Evolutionary conservation across 2,329 filamentous ascomycete species (phyloP).

Genomic region (Aspergillus sp.): DNA sequence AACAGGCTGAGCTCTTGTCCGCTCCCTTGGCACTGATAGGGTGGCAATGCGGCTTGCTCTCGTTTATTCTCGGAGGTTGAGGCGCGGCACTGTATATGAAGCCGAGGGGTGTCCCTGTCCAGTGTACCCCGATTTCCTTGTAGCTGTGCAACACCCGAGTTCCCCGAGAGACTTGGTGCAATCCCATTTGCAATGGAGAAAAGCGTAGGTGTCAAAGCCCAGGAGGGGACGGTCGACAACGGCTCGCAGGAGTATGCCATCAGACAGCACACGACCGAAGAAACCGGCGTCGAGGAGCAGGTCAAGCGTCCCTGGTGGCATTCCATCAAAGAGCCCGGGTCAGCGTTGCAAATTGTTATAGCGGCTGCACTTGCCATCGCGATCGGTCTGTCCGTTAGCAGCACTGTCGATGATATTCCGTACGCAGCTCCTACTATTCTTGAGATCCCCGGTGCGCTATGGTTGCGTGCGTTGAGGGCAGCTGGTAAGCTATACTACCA

Average conservation of each 20-base stretch:
- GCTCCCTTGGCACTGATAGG: neutral
- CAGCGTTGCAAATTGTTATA: conserved; percentile 13
- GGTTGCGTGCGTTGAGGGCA: conserved; percentile 13
- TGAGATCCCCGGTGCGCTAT: conserved; percentile 11
- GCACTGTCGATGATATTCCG: conserved; percentile 15
- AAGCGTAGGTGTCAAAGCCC: neutral
- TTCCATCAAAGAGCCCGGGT: conserved; percentile 10
- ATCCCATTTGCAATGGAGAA: neutral
- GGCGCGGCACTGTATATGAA: neutral
- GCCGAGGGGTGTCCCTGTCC: neutral
- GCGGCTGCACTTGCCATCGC: conserved; percentile 11
- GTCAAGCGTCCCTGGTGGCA: conserved; percentile 13
- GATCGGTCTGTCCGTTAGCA: conserved; percentile 10
- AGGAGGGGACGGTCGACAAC: neutral
- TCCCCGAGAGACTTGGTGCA: neutral
- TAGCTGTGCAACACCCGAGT: neutral
- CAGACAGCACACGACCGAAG: neutral
- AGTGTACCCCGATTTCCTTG: neutral
- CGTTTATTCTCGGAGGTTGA: neutral
- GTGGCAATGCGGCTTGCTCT: neutral
- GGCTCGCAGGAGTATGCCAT: neutral
- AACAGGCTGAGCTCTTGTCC: neutral
- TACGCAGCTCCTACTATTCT: conserved; percentile 11
- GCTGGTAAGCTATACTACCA: conserved; percentile 1
- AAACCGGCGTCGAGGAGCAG: neutral